Base-by-base conservation (phyloP, 176 grass and related monocot genomes). In the Oryza australiensis region DNA sequence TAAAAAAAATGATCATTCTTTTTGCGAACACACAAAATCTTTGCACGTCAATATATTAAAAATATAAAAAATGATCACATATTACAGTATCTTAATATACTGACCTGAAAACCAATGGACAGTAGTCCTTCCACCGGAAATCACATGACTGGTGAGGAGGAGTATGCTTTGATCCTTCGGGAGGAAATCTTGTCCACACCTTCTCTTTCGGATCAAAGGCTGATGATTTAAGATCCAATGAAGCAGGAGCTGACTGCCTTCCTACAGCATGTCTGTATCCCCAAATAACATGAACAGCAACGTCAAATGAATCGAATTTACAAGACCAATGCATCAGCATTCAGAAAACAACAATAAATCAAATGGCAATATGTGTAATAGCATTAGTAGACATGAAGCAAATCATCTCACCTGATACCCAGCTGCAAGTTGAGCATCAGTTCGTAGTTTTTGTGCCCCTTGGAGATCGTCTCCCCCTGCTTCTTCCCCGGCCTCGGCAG, bases 371-470 rank as follows among this genome's bases (percentile, higher is more conserved):
- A 24, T 24, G 16, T 12, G 20, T 23, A 33, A n/a, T 74, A 22
- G 0, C 20, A 26, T 10, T 59, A 74, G 16, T 1, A 64, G 51
- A 27, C 27, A 46, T 12, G 37, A 68, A 64, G 13, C 7, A 40
- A 64, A 64, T 70, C 5, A 53, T 11, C 1, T 15, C 13, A 94
- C 94, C 92, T 92, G n/a, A 97, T 89, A 41, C 92, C 94, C 18
- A 97, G 94, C 68, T 94, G 94, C 64, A 97, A 70, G 87, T 92
- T 97, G 46, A 97, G 94, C 92, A 97, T 94, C 77, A 97, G 92
- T 72, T 97, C 92, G 23, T 94, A 97, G 70, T 94, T 97, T 80
- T 90, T 94, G 71, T 97, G 94, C 5, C 89, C 92, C 80, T 97
- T 97, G 51, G 89, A 92, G 22, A 97, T 94, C 10, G 92, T 89